These are phyloP conservation scores for Flaveria linearis DNA, from an alignment of 129 eudicot genomes.

Conservation along the genomic window DNA sequence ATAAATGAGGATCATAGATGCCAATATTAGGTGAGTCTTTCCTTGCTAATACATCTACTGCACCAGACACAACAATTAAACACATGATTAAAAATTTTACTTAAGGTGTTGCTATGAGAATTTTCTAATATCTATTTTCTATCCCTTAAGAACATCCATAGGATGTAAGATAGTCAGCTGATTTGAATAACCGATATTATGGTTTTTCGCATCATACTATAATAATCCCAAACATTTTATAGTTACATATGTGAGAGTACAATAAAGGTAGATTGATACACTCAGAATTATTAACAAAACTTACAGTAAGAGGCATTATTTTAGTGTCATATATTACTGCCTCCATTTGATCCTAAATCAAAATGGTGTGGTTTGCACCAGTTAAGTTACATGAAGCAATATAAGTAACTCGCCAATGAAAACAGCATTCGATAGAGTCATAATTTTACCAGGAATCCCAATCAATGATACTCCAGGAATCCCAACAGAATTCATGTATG, in stretches of 20 bases:
- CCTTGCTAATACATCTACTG: too few relatives aligned
- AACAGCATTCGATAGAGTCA: background rate
- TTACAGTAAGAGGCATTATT: constrained; percentile 99
- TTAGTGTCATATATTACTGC: constrained; percentile 84
- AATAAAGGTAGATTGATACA: background rate
- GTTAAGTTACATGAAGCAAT: constrained; percentile 20
- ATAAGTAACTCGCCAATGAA: background rate
- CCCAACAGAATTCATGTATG: constrained; percentile 83
- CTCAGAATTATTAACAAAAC: constrained; percentile 22
- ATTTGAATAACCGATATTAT: background rate
- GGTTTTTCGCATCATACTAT: background rate
- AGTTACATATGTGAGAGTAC: too few relatives aligned
- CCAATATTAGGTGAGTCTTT: too few relatives aligned
- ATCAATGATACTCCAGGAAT: constrained; percentile 84
- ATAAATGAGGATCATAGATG: too few relatives aligned
- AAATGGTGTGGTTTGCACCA: background rate
- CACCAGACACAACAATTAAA: too few relatives aligned
- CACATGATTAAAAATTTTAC: too few relatives aligned
- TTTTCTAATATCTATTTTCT: too few relatives aligned
- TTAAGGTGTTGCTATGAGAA: too few relatives aligned
- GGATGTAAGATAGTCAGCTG: too few relatives aligned
- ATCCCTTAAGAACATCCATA: too few relatives aligned
- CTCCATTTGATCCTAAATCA: constrained; percentile 70
- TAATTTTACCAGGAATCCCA: constrained; percentile 77
- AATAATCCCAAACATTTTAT: too few relatives aligned